Evolutionary conservation across 345 rosid genomes (phyloP).

Genomic region (Eutrema heterophyllum): DNA sequence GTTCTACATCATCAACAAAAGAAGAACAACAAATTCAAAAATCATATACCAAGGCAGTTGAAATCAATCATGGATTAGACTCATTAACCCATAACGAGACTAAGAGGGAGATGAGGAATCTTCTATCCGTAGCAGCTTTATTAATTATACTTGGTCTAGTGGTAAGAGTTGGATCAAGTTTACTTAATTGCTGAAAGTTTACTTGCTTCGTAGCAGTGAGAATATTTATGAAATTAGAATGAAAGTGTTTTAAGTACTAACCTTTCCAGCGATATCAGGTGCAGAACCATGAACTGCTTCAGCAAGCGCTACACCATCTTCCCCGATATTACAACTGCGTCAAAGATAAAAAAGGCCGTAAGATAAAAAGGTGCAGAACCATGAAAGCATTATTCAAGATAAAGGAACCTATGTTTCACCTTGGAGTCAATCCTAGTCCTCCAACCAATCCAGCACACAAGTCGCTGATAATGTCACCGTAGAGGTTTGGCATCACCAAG

Average conservation of each 20-base stretch:
- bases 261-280: slow-evolving; percentile 99
- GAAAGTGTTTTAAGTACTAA: slow-evolving; percentile 31
- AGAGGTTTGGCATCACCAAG: slow-evolving; percentile 98
- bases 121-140: too few species aligned
- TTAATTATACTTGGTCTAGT: too few species aligned
- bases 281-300: slow-evolving; percentile 99
- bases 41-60: neutral
- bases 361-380: slow-evolving; percentile 2
- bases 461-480: slow-evolving; percentile 98
- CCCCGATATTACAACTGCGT: slow-evolving; percentile 90
- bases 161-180: neutral
- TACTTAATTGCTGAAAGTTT: neutral
- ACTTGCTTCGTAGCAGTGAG: neutral
- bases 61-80: neutral
- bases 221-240: neutral
- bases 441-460: slow-evolving; percentile 96
- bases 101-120: too few species aligned
- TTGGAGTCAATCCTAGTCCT: slow-evolving; percentile 97
- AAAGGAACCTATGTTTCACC: slow-evolving; percentile 36
- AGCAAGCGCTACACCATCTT: slow-evolving; percentile 97
- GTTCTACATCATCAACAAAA: slow-evolving; percentile 37
- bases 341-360: neutral
- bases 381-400: neutral
- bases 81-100: neutral
- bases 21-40: neutral